Percentiles rank a stretch among this genome's conserved stretches.
Conservation (phyloP, 1,284 basidiomycete genomes). For the Puccinia hordei region DNA sequence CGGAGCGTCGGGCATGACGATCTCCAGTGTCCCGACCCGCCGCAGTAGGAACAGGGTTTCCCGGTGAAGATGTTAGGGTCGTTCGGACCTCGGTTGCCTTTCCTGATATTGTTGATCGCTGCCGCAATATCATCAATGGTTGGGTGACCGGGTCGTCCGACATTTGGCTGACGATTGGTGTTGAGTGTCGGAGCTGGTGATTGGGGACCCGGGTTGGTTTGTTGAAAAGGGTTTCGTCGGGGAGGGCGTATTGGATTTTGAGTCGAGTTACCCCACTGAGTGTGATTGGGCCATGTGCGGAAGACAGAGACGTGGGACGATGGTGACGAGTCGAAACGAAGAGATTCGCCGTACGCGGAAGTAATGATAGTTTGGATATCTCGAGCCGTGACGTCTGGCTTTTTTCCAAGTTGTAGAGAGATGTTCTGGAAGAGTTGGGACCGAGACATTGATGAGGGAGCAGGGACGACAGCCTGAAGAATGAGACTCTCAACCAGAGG, state of each 20-base stretch:
- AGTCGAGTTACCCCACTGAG: neutral
- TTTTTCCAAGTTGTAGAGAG: neutral
- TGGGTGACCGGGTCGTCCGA: neutral
- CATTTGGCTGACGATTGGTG: neutral
- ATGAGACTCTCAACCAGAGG: slow-evolving; percentile 2
- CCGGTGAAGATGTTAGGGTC: neutral
- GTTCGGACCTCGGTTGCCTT: neutral
- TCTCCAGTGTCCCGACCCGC: neutral
- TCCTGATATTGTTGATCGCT: slow-evolving; percentile 4
- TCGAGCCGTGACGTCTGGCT: neutral
- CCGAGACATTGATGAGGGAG: neutral
- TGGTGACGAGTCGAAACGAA: neutral
- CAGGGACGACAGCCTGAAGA: neutral
- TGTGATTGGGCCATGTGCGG: neutral
- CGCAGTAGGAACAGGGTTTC: neutral
- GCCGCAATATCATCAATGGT: neutral
- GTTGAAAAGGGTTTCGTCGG: neutral
- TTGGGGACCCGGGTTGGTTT: too few relatives aligned
- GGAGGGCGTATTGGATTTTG: neutral
- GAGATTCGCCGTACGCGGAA: neutral
- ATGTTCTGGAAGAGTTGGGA: slow-evolving; percentile 21
- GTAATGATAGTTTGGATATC: slow-evolving; percentile 10
- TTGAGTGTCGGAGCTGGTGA: neutral
- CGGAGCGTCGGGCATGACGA: neutral
- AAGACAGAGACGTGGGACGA: neutral